phyloP scores from a whole-genome alignment of 225 moss, liverwort and hornwort species.

The Marchantia paleacea region DNA sequence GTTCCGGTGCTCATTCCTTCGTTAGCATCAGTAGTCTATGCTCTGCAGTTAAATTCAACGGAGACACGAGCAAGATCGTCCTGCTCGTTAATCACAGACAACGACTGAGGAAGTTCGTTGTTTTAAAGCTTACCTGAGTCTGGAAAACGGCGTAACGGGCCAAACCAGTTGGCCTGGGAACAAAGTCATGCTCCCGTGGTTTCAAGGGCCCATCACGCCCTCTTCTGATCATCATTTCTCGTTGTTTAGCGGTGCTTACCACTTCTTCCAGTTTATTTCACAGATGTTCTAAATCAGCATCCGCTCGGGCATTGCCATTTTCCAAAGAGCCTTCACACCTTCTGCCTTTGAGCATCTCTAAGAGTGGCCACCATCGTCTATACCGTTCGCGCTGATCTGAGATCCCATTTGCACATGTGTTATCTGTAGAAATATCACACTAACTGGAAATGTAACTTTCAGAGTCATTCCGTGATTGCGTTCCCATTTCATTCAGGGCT shows the following conservation, averaged over 20 bases:
- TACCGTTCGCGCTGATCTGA: constrained; percentile 18
- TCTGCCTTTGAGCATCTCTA: constrained; percentile 23
- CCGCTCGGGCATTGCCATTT: constrained; percentile 24
- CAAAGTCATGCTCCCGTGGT: constrained; percentile 42
- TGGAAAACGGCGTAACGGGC: constrained; percentile 96
- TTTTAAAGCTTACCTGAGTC: constrained; percentile 69
- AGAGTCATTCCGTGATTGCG: background rate
- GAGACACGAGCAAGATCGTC: background rate
- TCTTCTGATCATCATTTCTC: constrained; percentile 8
- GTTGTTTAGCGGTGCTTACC: constrained; percentile 6
- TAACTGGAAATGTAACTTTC: background rate
- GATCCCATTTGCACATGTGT: constrained; percentile 21
- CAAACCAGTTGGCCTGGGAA: constrained; percentile 81
- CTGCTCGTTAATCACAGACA: background rate
- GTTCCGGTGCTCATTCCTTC: too few species aligned
- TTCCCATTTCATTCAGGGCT: background rate
- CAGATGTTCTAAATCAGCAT: constrained; percentile 13
- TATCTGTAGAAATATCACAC: too few species aligned
- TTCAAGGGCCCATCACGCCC: constrained; percentile 20
- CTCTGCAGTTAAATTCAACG: background rate
- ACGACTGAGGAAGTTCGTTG: background rate
- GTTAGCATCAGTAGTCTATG: background rate
- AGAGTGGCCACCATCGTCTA: constrained; percentile 30
- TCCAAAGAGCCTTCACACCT: constrained; percentile 32
- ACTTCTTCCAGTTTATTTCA: constrained; percentile 26